A percentile compares a stretch with the other conserved stretches of the same genome.
phyloP scores from a whole-genome alignment of 495 filamentous ascomycete genomes.

The Melanomma pulvis-pyrius region DNA sequence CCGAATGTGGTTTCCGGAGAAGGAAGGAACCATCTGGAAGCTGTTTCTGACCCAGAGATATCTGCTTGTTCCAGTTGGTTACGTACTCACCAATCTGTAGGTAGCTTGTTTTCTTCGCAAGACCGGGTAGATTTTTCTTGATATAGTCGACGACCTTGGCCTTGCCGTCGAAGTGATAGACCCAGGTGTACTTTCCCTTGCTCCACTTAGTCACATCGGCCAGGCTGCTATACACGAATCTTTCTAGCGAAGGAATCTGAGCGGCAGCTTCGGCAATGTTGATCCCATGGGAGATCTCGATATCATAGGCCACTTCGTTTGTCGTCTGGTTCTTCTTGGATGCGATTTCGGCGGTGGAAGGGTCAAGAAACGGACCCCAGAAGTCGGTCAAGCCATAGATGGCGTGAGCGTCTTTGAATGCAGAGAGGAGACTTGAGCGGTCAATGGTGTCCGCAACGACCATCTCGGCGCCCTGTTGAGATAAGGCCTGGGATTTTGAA shows the following conservation, averaged over 20 bases:
- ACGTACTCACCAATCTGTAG: conserved; percentile 28
- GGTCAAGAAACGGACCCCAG: conserved; percentile 22
- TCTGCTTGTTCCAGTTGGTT: neutral
- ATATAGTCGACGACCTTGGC: conserved; percentile 40
- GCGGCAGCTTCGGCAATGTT: conserved; percentile 51
- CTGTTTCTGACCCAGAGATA: neutral
- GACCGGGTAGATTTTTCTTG: conserved; percentile 27
- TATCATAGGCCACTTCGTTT: conserved; percentile 19
- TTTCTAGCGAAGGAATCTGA: conserved; percentile 46
- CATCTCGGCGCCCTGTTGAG: conserved; percentile 31
- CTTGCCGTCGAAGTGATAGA: conserved; percentile 44
- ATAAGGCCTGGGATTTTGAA: conserved; percentile 29
- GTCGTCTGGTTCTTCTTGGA: neutral
- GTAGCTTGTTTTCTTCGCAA: conserved; percentile 39
- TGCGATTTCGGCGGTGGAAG: conserved; percentile 20
- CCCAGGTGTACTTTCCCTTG: conserved; percentile 24
- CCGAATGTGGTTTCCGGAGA: neutral
- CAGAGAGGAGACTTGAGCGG: conserved; percentile 23
- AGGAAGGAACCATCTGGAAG: neutral
- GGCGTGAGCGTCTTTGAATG: conserved; percentile 33
- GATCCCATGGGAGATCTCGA: conserved; percentile 46
- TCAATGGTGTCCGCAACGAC: conserved; percentile 32
- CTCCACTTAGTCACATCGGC: conserved; percentile 40
- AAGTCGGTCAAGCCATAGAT: conserved; percentile 39
- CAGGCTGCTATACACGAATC: conserved; percentile 54